Conservation (phyloP, 1,284 basidiomycete species). For the Fomitopsis pinicola region DNA sequence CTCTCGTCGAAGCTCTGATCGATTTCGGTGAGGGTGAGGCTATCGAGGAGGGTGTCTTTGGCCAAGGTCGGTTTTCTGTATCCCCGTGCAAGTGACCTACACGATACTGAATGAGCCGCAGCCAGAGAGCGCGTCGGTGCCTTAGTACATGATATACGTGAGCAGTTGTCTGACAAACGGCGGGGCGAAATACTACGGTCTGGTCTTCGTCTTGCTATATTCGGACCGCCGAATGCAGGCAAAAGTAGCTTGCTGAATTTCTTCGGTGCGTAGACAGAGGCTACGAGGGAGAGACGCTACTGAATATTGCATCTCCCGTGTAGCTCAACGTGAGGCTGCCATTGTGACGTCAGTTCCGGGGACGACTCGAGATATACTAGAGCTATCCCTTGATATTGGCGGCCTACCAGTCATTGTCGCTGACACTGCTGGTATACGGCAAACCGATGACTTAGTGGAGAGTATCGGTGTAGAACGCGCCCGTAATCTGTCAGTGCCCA, state of each 20-base stretch:
- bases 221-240: conserved; percentile 87
- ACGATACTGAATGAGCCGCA: conserved; percentile 19
- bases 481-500: conserved; percentile 46
- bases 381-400: conserved; percentile 81
- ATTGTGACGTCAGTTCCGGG: conserved; percentile 86
- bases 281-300: neutral
- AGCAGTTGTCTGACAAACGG: conserved; percentile 61
- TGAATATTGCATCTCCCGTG: neutral
- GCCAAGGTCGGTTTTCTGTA: conserved; percentile 43
- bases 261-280: conserved; percentile 46
- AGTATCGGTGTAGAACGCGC: conserved; percentile 80
- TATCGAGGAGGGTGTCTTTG: conserved; percentile 72
- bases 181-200: conserved; percentile 81
- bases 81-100: neutral
- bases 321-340: conserved; percentile 81
- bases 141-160: conserved; percentile 47
- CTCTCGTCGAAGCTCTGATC: conserved; percentile 82
- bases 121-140: conserved; percentile 43
- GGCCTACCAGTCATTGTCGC: conserved; percentile 77
- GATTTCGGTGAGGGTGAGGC: conserved; percentile 91
- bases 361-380: conserved; percentile 84
- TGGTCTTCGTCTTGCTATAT: conserved; percentile 79
- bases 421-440: conserved; percentile 84
- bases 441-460: conserved; percentile 71
- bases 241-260: conserved; percentile 85